phyloP scores from a whole-genome alignment of 805 yeast species.

The Metschnikowia hibisci region DNA sequence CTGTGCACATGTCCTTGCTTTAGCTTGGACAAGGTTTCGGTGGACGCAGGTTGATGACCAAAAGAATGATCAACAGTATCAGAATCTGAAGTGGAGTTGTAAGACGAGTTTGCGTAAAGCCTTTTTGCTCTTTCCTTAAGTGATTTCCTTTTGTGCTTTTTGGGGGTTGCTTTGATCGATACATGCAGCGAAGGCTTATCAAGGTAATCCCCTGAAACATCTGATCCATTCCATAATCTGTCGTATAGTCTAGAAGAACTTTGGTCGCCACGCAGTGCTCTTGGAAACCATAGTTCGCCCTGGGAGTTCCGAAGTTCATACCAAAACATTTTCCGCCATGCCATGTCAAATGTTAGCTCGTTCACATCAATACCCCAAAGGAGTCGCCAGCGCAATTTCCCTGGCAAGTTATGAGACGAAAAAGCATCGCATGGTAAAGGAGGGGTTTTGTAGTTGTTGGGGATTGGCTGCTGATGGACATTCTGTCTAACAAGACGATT shows the following conservation, averaged over 20 bases:
- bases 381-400: conserved; percentile 37
- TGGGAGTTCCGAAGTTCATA: conserved; percentile 42
- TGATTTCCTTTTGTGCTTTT: conserved; percentile 6
- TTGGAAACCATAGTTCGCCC: conserved; percentile 52
- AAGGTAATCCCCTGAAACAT: conserved; percentile 7
- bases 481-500: conserved; percentile 59
- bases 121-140: conserved; percentile 13
- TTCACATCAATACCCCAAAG: conserved; percentile 64
- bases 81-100: conserved; percentile 3
- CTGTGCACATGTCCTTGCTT: conserved; percentile 1
- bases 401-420: conserved; percentile 30
- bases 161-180: conserved; percentile 2
- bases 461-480: conserved; percentile 41
- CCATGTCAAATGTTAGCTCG: conserved; percentile 53
- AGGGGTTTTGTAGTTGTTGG: conserved; percentile 29
- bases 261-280: not conserved
- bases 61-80: conserved; percentile 1
- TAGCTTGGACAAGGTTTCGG: conserved; percentile 1
- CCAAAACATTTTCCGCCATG: conserved; percentile 59
- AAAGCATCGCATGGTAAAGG: conserved; percentile 68
- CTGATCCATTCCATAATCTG: conserved; percentile 26
- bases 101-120: conserved; percentile 8
- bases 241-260: conserved; percentile 27
- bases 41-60: not conserved
- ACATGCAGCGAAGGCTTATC: conserved; percentile 9